Evolutionary conservation across 495 filamentous ascomycete genomes (phyloP).

Genomic region (Hyaloscypha variabilis): DNA sequence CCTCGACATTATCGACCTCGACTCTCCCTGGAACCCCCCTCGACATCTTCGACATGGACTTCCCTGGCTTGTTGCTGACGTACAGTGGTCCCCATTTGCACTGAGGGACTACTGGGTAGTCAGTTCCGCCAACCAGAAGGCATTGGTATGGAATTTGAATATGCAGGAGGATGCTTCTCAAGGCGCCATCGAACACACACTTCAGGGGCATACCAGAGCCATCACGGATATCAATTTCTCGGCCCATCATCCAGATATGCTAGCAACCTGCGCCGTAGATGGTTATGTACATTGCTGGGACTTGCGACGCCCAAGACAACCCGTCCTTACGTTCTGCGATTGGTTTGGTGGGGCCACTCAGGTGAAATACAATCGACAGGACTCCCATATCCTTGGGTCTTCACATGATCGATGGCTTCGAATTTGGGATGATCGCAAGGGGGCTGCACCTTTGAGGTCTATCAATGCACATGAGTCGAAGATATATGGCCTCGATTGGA

Average conservation of each 20-base stretch:
- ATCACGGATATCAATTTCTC: conserved; percentile 98
- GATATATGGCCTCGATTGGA: conserved; percentile 97
- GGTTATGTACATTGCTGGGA: conserved; percentile 96
- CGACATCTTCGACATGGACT: conserved; percentile 84
- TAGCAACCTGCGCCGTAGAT: conserved; percentile 91
- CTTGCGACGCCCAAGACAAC: conserved; percentile 71
- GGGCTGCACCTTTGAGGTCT: conserved; percentile 75
- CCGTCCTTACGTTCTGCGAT: conserved; percentile 83
- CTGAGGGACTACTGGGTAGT: conserved; percentile 90
- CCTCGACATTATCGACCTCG: conserved; percentile 90
- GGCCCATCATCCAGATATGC: conserved; percentile 83
- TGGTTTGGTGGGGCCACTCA: conserved; percentile 96
- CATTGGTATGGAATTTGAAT: conserved; percentile 91
- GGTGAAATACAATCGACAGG: conserved; percentile 92
- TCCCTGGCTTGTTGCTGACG: conserved; percentile 96
- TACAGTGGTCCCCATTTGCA: conserved; percentile 96
- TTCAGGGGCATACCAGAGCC: conserved; percentile 85
- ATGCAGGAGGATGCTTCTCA: conserved; percentile 71
- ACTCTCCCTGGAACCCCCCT: conserved; percentile 87
- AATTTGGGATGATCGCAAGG: conserved; percentile 89
- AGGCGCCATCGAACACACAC: conserved; percentile 78
- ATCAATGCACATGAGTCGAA: conserved; percentile 93
- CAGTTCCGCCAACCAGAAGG: conserved; percentile 93
- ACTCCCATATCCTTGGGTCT: conserved; percentile 82
- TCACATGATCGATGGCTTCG: conserved; percentile 85